A percentile compares a stretch with the other conserved stretches of the same genome.
Evolutionary conservation across 352 stramenopile species (phyloP).

Genomic region (Pythium aristosporum): DNA sequence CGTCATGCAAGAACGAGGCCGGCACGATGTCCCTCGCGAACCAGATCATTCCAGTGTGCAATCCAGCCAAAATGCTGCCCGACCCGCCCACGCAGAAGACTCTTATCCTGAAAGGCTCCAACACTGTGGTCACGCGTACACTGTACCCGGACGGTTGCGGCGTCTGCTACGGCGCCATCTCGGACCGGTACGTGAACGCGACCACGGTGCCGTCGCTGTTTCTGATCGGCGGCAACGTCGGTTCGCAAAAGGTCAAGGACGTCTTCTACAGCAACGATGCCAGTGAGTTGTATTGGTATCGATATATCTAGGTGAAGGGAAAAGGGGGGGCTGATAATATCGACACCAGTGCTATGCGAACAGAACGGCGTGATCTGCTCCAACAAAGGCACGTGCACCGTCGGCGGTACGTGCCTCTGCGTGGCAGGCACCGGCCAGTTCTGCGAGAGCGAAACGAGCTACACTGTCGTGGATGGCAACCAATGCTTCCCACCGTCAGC

Average conservation of each 20-base stretch:
- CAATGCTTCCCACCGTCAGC: slow-evolving; percentile 64
- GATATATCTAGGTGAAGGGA: no score
- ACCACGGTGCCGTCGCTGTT: slow-evolving; percentile 58
- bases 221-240: slow-evolving; percentile 68
- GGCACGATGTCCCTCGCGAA: slow-evolving; percentile 47
- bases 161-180: slow-evolving; percentile 41
- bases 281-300: slow-evolving; percentile 34
- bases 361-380: slow-evolving; percentile 67
- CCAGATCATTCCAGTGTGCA: slow-evolving; percentile 67
- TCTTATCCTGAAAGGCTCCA: slow-evolving; percentile 36
- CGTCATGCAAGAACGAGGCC: slow-evolving; percentile 44
- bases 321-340: no score
- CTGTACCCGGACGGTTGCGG: slow-evolving; percentile 72
- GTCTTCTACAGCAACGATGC: slow-evolving; percentile 63
- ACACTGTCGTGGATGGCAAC: slow-evolving; percentile 46
- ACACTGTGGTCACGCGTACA: slow-evolving; percentile 52
- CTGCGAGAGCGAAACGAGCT: slow-evolving; percentile 52
- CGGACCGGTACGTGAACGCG: slow-evolving; percentile 52
- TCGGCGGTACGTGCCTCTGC: slow-evolving; percentile 71
- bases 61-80: slow-evolving; percentile 33
- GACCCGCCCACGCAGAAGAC: slow-evolving; percentile 37
- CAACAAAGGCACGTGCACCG: slow-evolving; percentile 57
- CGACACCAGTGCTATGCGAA: slow-evolving; percentile 64
- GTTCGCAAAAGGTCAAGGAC: slow-evolving; percentile 73
- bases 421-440: slow-evolving; percentile 48